Conservation (phyloP, 1,284 basidiomycete species). For the Apiotrichum brassicae region DNA sequence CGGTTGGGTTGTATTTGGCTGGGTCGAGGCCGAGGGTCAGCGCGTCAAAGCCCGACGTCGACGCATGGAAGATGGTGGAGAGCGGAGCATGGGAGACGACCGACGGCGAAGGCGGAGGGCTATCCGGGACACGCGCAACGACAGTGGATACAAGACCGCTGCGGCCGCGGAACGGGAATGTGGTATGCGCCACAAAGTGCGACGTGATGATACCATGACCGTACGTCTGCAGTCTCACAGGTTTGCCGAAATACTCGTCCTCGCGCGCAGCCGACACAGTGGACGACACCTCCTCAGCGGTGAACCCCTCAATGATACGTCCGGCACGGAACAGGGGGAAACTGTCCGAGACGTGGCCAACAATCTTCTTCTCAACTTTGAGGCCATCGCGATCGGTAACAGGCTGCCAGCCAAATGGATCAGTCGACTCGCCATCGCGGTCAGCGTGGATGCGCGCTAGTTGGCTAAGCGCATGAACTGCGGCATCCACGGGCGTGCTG, state of each 20-base stretch:
- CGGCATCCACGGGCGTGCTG: conserved; percentile 58
- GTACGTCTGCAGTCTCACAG: conserved; percentile 67
- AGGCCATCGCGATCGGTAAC: conserved; percentile 72
- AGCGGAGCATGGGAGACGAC: conserved; percentile 44
- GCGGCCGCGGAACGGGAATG: conserved; percentile 86
- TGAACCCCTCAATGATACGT: conserved; percentile 88
- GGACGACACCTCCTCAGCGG: conserved; percentile 81
- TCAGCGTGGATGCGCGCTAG: conserved; percentile 65
- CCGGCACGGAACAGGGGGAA: conserved; percentile 83
- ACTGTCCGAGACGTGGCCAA: conserved; percentile 68
- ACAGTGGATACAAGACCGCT: conserved; percentile 76
- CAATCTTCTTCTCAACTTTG: conserved; percentile 67
- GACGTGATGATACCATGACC: conserved; percentile 65
- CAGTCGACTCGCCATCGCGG: conserved; percentile 50
- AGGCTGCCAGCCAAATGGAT: conserved; percentile 67
- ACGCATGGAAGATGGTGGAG: conserved; percentile 64
- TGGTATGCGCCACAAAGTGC: conserved; percentile 53
- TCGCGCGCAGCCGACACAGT: conserved; percentile 55
- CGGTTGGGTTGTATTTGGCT: conserved; percentile 69
- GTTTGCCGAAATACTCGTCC: conserved; percentile 53
- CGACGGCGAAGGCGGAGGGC: conserved; percentile 46
- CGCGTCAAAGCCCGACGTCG: conserved; percentile 64
- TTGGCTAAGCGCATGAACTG: conserved; percentile 73
- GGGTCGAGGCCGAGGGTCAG: conserved; percentile 53
- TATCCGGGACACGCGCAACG: conserved; percentile 57